Conservation (phyloP, 768 basidiomycete genomes). For the Cyclocybe aegerita region DNA sequence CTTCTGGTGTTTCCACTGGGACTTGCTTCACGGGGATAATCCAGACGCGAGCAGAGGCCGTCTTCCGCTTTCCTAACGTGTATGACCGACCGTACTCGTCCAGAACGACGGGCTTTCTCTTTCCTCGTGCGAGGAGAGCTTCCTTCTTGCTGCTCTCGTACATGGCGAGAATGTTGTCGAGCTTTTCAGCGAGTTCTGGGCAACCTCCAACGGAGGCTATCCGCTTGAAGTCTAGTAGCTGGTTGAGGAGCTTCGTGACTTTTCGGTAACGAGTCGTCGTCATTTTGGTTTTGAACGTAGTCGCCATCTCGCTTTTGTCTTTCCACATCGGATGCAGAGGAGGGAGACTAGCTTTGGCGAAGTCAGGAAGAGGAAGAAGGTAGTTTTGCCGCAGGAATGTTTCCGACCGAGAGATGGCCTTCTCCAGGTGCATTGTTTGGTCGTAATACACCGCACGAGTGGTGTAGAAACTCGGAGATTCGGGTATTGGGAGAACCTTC, state of each 20-base stretch:
- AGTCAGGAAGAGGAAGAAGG: constrained; percentile 78
- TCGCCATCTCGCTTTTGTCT: constrained; percentile 54
- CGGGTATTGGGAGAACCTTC: constrained; percentile 35
- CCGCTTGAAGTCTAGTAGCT: constrained; percentile 61
- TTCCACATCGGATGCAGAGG: constrained; percentile 70
- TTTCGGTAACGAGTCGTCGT: constrained; percentile 71
- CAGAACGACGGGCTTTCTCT: constrained; percentile 57
- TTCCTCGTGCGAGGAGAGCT: constrained; percentile 42
- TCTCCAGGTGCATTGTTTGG: constrained; percentile 63
- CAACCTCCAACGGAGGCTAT: constrained; percentile 62
- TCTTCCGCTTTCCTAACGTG: constrained; percentile 85
- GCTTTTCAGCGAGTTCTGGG: constrained; percentile 49
- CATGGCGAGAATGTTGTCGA: constrained; percentile 51
- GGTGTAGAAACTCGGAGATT: constrained; percentile 83
- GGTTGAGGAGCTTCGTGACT: constrained; percentile 57
- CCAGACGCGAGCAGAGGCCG: constrained; percentile 90
- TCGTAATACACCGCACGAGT: constrained; percentile 76
- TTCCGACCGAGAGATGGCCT: constrained; percentile 58
- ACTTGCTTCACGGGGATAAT: constrained; percentile 64
- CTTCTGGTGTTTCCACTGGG: constrained; percentile 1
- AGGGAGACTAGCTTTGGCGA: constrained; percentile 58
- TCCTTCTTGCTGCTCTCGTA: constrained; percentile 69
- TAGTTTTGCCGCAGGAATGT: constrained; percentile 59
- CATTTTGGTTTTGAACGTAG: constrained; percentile 57
- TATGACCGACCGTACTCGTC: constrained; percentile 86